Evolutionary conservation across 2,329 filamentous ascomycete genomes (phyloP).

Genomic region (Stachybotrys echinatus): DNA sequence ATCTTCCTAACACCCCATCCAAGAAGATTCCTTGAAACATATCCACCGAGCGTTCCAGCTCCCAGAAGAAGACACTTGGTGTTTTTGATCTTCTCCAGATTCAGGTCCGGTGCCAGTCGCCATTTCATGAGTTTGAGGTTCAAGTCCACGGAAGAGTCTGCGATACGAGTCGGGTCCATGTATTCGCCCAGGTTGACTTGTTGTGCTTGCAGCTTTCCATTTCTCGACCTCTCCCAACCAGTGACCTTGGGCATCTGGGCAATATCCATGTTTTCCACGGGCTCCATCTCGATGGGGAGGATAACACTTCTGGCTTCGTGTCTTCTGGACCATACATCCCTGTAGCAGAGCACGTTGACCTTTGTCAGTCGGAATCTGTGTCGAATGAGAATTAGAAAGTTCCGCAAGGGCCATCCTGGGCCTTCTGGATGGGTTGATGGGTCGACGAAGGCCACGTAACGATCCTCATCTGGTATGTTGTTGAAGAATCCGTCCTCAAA

Average conservation of each 20-base stretch:
- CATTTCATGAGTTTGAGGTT: constrained; percentile 99
- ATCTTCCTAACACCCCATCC: constrained; percentile 95
- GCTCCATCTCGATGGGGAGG: constrained; percentile 57
- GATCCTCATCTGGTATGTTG: constrained; percentile 63
- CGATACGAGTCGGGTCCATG: constrained; percentile 83
- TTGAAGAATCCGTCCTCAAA: constrained; percentile 90
- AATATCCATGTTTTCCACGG: constrained; percentile 35
- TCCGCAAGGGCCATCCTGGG: constrained; percentile 89
- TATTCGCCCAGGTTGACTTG: constrained; percentile 83
- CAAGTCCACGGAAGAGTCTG: constrained; percentile 90
- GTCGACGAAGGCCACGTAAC: constrained; percentile 83
- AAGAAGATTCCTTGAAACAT: constrained; percentile 86
- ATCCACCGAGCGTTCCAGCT: constrained; percentile 88
- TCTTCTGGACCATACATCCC: constrained; percentile 71
- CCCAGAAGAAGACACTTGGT: constrained; percentile 88
- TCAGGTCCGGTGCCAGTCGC: constrained; percentile 83
- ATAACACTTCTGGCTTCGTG: constrained; percentile 81
- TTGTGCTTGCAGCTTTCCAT: constrained; percentile 71
- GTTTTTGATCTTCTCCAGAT: constrained; percentile 83
- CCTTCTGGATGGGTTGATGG: constrained; percentile 84
- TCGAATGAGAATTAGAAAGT: constrained; percentile 78
- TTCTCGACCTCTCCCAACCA: constrained; percentile 85
- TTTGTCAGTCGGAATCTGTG: constrained; percentile 73
- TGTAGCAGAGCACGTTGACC: constrained; percentile 83
- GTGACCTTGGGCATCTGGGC: constrained; percentile 78